Evolutionary conservation across 176 grass and related monocot genomes (phyloP).

Genomic region (Olyra latifolia): DNA sequence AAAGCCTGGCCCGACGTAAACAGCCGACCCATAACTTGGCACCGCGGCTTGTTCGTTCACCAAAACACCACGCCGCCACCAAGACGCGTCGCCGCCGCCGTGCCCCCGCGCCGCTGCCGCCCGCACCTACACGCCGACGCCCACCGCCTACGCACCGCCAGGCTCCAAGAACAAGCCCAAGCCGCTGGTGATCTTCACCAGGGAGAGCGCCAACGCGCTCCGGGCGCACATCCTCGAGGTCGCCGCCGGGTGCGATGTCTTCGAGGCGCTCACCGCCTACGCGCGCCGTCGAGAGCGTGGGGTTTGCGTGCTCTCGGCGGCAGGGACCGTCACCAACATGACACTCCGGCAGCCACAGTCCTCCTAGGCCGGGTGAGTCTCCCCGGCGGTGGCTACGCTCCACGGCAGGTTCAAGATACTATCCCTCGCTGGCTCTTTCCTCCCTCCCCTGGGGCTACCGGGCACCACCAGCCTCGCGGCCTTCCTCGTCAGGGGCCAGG

Average conservation of each 20-base stretch:
- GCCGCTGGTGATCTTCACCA: slow-evolving; percentile 92
- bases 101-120: too few species aligned
- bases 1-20: too few species aligned
- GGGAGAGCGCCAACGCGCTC: slow-evolving; percentile 93
- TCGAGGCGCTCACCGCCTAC: slow-evolving; percentile 75
- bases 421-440: slow-evolving; percentile 92
- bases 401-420: slow-evolving; percentile 95
- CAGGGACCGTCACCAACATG: slow-evolving; percentile 80
- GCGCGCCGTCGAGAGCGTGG: slow-evolving; percentile 88
- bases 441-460: slow-evolving; percentile 81
- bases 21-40: too few species aligned
- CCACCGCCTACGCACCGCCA: too few species aligned
- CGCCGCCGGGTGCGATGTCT: slow-evolving; percentile 82
- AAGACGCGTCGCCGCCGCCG: too few species aligned
- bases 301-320: slow-evolving; percentile 83
- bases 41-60: too few species aligned
- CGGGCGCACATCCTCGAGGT: slow-evolving; percentile 92
- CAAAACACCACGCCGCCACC: too few species aligned
- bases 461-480: slow-evolving; percentile 91
- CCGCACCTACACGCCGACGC: too few species aligned
- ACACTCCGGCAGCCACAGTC: slow-evolving; percentile 72
- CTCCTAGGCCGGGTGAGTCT: slow-evolving; percentile 25
- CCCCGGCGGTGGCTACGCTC: slow-evolving; percentile 57
- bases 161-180: slow-evolving; percentile 99
- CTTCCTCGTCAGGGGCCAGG: slow-evolving; percentile 74